Conservation (phyloP, 2,329 filamentous ascomycete species). For the Nemania diffusa region DNA sequence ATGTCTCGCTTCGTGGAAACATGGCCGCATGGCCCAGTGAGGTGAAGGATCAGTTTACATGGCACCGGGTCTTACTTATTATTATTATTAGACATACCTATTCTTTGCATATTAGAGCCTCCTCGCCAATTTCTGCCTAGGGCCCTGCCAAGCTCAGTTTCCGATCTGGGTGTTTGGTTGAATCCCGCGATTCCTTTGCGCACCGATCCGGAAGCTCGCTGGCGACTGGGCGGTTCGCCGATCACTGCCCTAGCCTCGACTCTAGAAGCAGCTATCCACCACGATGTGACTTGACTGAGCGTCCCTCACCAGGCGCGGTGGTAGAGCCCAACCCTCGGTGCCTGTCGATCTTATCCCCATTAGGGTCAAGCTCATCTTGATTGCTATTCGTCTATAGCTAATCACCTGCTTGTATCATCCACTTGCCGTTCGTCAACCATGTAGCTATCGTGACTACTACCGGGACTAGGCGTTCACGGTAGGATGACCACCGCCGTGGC, state of each 20-base stretch:
- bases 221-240: constrained; percentile 11
- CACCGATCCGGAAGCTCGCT: constrained; percentile 38
- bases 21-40: constrained; percentile 5
- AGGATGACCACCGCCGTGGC: constrained; percentile 30
- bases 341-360: constrained; percentile 38
- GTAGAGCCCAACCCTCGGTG: constrained; percentile 23
- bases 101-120: constrained; percentile 31
- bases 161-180: constrained; percentile 31
- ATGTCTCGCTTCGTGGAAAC: constrained; percentile 16
- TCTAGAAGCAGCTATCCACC: neutral
- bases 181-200: constrained; percentile 23
- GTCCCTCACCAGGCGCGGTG: constrained; percentile 7
- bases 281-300: constrained; percentile 14
- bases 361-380: constrained; percentile 20
- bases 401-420: constrained; percentile 44
- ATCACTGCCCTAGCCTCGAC: constrained; percentile 17
- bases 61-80: neutral
- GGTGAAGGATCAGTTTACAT: neutral
- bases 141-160: constrained; percentile 20
- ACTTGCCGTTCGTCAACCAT: constrained; percentile 27
- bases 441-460: constrained; percentile 33
- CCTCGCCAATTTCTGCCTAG: constrained; percentile 26
- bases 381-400: constrained; percentile 26
- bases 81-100: constrained; percentile 32
- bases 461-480: constrained; percentile 21